Conservation (phyloP, 1,284 basidiomycete species). For the Gymnopus androsaceus region DNA sequence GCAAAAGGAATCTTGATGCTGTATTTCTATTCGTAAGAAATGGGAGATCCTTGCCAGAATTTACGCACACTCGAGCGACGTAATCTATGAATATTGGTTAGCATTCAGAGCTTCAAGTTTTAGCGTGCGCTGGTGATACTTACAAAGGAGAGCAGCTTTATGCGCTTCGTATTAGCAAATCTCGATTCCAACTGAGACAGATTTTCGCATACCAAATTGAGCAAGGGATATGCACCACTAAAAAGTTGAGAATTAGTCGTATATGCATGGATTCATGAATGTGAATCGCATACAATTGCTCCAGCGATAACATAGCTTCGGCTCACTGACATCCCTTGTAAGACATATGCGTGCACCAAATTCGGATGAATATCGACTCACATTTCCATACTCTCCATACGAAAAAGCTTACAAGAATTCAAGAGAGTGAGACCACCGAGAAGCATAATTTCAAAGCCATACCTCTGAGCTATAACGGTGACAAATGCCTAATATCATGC, state of each 20-base stretch:
- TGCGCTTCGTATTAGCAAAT: neutral
- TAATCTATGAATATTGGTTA: neutral
- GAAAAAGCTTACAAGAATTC: slow-evolving; percentile 7
- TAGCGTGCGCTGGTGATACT: neutral
- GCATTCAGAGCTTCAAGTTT: neutral
- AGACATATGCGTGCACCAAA: neutral
- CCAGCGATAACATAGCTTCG: neutral
- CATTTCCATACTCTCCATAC: slow-evolving; percentile 13
- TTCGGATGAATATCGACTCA: neutral
- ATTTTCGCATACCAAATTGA: slow-evolving; percentile 2
- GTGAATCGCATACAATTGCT: neutral
- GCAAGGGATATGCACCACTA: neutral
- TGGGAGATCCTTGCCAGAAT: neutral
- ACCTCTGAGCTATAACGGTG: neutral
- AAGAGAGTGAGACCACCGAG: neutral
- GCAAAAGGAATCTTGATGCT: too few relatives aligned
- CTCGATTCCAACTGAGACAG: neutral
- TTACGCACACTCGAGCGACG: neutral
- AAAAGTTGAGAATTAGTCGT: neutral
- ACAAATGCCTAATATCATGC: neutral
- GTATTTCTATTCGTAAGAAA: too few relatives aligned
- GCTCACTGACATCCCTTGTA: slow-evolving; percentile 4
- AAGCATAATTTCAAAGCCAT: neutral
- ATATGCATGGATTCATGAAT: neutral
- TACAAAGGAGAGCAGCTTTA: neutral